phyloP scores from a whole-genome alignment of 176 grass and related monocot species.

The Carex littledalei region DNA sequence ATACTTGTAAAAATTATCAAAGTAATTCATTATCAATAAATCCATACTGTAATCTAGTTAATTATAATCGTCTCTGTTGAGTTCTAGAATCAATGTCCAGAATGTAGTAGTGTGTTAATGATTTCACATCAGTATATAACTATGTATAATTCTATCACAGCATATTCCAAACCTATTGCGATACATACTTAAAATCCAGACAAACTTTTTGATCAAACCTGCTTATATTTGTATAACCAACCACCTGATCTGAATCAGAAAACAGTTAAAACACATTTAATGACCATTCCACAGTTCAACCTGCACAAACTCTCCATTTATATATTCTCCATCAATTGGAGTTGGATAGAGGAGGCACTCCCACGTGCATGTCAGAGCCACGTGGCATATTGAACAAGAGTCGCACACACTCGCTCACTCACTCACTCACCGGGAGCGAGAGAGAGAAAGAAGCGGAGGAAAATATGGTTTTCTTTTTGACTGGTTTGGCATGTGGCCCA shows the following conservation, averaged over 20 bases:
- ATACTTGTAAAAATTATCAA: too few species aligned
- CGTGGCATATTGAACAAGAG: slow-evolving; percentile 3
- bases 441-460: neutral
- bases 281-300: neutral
- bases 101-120: too few species aligned
- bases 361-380: slow-evolving; percentile 16
- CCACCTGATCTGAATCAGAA: neutral
- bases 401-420: neutral
- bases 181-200: neutral
- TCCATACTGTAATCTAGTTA: too few species aligned
- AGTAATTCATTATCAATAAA: too few species aligned
- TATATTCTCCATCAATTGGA: neutral
- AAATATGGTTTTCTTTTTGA: neutral
- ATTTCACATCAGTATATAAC: too few species aligned
- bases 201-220: neutral
- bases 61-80: too few species aligned
- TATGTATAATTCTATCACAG: neutral
- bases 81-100: too few species aligned
- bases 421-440: neutral
- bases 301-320: neutral
- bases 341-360: neutral
- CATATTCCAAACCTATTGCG: neutral
- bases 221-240: neutral
- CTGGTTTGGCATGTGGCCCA: neutral
- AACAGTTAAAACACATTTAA: neutral